Evolutionary conservation across 345 rosid species (phyloP), one percentile per base, ranked within the genome.

Genomic region (Salix purpurea): DNA sequence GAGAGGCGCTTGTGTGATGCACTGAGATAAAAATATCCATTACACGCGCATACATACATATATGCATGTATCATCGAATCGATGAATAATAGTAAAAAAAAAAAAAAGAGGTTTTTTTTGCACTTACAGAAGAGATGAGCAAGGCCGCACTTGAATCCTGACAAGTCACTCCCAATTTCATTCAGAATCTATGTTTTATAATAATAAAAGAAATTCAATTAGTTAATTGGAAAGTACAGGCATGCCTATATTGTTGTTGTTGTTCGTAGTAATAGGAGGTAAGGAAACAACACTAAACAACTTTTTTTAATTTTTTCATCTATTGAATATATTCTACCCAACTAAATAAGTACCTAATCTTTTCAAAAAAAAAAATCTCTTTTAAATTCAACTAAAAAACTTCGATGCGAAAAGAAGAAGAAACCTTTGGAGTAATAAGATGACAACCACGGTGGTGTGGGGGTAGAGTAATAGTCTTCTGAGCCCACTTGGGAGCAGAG

Each of bases 1-100:
- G 90, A 65, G 99, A 95, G 76, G 97, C 99, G 74, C 99, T 95
- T 26, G 96, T 91, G 81, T 95, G 99, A 60, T 93, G 99, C 82
- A 95, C 97, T 93, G 80, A 37, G 70, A 76, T 40, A 18, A 19
- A 11, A 42, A 42, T 30, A 48, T 18, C 6, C 24, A 5, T 48
- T 11, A 42, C 13, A 42, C 46, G 0, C 10, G 13, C 46, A 42
- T 36, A 36, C 37, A 36, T 36, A 36, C 37, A 36, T 5, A 36
- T 36, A 36, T 36, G 37, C 5, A 36, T 36, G 37, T 36, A 36
- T 42, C 46, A 42, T 42, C 46, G 46, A 42, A 42, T 1, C 34
- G 60, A 56, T 39, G 50, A n/a, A 21, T 44, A 24, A 9, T 15
- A 16, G 6, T 26, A 40, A 44, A 34, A 52, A 40, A 40, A 44